phyloP scores from a whole-genome alignment of 1,284 basidiomycete species.

The Amylostereum chailletii region DNA sequence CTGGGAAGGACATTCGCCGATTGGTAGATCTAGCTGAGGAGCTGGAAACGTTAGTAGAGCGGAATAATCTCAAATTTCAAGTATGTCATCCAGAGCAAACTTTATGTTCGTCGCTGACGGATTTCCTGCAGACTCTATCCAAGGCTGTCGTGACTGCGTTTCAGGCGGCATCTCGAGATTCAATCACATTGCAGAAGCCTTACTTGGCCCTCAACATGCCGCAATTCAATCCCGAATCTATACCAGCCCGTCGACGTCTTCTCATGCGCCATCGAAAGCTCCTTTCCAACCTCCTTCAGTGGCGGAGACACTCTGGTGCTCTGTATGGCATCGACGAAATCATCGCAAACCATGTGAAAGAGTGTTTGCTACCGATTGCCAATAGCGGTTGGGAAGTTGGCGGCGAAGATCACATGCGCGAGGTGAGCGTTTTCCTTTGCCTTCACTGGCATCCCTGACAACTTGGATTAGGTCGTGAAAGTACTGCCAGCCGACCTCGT shows the following conservation, averaged over 20 bases:
- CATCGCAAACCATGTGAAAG: slow-evolving; percentile 49
- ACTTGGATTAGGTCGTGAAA: slow-evolving; percentile 27
- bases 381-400: slow-evolving; percentile 84
- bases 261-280: slow-evolving; percentile 68
- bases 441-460: too few species aligned
- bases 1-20: slow-evolving; percentile 52
- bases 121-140: slow-evolving; percentile 45
- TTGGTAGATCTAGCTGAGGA: slow-evolving; percentile 76
- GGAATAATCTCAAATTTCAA: slow-evolving; percentile 60
- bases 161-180: slow-evolving; percentile 41
- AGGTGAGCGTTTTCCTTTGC: slow-evolving; percentile 34
- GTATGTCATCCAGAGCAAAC: slow-evolving; percentile 30
- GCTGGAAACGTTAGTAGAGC: slow-evolving; percentile 69
- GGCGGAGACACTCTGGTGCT: slow-evolving; percentile 69
- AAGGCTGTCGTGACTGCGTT: slow-evolving; percentile 58
- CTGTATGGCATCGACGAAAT: slow-evolving; percentile 50
- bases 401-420: slow-evolving; percentile 59
- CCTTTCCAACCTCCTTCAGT: slow-evolving; percentile 61
- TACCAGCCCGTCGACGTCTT: slow-evolving; percentile 65
- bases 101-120: slow-evolving; percentile 4
- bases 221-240: slow-evolving; percentile 71
- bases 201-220: slow-evolving; percentile 31
- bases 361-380: slow-evolving; percentile 60
- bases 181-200: slow-evolving; percentile 36
- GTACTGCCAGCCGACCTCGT: slow-evolving; percentile 21